These are phyloP conservation scores for Yarrowia divulgata DNA, from an alignment of 805 yeast species.

Conservation along the genomic window DNA sequence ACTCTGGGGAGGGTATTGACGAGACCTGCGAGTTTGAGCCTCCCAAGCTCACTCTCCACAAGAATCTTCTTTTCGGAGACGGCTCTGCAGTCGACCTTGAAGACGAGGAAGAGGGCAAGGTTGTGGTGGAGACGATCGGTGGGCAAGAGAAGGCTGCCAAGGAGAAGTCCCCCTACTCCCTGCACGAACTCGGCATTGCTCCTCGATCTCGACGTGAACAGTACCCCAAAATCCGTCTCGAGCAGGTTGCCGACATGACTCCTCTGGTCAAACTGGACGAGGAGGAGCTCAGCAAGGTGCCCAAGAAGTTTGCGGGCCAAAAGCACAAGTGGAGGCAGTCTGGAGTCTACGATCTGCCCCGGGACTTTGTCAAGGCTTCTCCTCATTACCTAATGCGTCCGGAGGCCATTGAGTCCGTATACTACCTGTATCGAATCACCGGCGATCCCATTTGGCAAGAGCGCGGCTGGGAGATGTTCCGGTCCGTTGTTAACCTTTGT, in stretches of 20 bases:
- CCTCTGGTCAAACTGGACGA: slow-evolving; percentile 1
- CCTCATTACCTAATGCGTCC: slow-evolving; percentile 61
- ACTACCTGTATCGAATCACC: slow-evolving; percentile 65
- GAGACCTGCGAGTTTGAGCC: slow-evolving; percentile 15
- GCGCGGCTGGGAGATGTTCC: slow-evolving; percentile 60
- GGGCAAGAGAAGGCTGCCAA: neutral
- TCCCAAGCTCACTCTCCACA: neutral
- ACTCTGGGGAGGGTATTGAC: slow-evolving; percentile 15
- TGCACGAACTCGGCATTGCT: slow-evolving; percentile 13
- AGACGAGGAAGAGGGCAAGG: slow-evolving; percentile 1
- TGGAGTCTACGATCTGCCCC: slow-evolving; percentile 46
- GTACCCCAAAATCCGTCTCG: neutral
- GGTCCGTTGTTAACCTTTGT: slow-evolving; percentile 48
- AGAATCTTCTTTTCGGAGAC: neutral
- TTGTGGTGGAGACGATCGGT: slow-evolving; percentile 7
- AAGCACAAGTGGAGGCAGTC: slow-evolving; percentile 45
- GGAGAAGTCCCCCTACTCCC: slow-evolving; percentile 1
- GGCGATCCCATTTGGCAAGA: slow-evolving; percentile 66
- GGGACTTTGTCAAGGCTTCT: slow-evolving; percentile 44
- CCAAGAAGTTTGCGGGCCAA: slow-evolving; percentile 29
- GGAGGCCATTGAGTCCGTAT: slow-evolving; percentile 67
- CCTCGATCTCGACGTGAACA: slow-evolving; percentile 9
- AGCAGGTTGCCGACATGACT: neutral
- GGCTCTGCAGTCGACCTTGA: neutral
- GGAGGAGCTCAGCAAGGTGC: slow-evolving; percentile 6